Evolutionary conservation across 2,329 filamentous ascomycete species (phyloP).

Genomic region (Penicillium sp.): DNA sequence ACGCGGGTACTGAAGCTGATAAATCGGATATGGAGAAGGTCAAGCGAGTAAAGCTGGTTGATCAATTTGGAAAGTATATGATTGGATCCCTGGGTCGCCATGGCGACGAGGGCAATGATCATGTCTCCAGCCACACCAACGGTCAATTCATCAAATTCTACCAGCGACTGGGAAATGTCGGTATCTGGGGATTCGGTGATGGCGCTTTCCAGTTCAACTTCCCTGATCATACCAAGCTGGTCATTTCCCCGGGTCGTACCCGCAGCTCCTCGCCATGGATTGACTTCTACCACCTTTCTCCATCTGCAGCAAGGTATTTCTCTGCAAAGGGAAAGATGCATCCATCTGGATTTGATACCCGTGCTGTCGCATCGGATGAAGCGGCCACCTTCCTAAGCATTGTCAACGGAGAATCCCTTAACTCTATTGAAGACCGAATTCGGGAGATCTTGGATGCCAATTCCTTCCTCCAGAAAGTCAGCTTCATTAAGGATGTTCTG

Average conservation of each 20-base stretch:
- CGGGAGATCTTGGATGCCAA: constrained; percentile 47
- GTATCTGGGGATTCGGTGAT: constrained; percentile 54
- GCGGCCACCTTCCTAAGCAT: constrained; percentile 43
- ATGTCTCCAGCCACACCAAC: constrained; percentile 27
- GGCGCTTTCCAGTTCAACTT: constrained; percentile 55
- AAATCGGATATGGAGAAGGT: constrained; percentile 48
- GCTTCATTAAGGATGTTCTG: constrained; percentile 43
- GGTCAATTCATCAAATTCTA: constrained; percentile 52
- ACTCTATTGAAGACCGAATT: constrained; percentile 37
- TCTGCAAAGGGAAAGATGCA: constrained; percentile 44
- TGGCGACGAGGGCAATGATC: constrained; percentile 36
- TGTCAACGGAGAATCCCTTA: constrained; percentile 36
- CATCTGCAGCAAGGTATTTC: constrained; percentile 46
- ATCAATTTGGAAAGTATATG: constrained; percentile 56
- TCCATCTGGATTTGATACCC: constrained; percentile 44
- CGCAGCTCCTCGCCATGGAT: constrained; percentile 43
- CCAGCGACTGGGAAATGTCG: constrained; percentile 53
- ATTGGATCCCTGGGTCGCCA: constrained; percentile 48
- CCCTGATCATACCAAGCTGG: constrained; percentile 53
- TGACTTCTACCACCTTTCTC: constrained; percentile 52
- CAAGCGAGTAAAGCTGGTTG: constrained; percentile 49
- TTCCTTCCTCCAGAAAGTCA: constrained; percentile 45
- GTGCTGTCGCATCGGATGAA: constrained; percentile 43
- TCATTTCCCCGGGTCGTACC: constrained; percentile 45
- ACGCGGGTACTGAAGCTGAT: constrained; percentile 33